Percentiles rank a stretch among this genome's conserved stretches.
These are phyloP conservation scores for Cercospora sp. DNA, from an alignment of 2,329 filamentous ascomycete species.

Conservation along the genomic window DNA sequence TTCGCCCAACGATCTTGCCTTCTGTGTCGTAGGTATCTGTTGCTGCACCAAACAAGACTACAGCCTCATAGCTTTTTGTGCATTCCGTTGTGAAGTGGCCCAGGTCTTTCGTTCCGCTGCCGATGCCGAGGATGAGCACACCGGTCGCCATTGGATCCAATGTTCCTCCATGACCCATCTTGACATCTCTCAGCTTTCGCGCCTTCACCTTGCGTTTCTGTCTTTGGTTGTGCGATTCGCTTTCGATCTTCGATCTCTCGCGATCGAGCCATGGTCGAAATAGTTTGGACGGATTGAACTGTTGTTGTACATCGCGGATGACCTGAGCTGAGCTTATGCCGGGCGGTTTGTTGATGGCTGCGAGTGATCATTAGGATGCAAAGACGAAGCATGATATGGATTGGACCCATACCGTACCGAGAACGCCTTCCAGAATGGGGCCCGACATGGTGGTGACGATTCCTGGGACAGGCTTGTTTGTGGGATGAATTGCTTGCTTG, in stretches of 20 bases:
- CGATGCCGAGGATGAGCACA: conserved; percentile 84
- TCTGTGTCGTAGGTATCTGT: conserved; percentile 90
- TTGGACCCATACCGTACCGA: conserved; percentile 51
- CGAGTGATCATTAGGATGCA: conserved; percentile 15
- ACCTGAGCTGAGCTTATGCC: conserved; percentile 87
- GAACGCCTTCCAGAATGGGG: conserved; percentile 58
- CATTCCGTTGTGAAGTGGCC: conserved; percentile 73
- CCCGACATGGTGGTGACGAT: conserved; percentile 21
- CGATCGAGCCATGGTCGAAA: conserved; percentile 76
- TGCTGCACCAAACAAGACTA: conserved; percentile 84
- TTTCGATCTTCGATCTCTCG: conserved; percentile 58
- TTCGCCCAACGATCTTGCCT: conserved; percentile 77
- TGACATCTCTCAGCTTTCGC: conserved; percentile 67
- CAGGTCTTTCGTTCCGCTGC: conserved; percentile 81
- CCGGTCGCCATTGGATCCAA: conserved; percentile 92
- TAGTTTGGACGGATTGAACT: conserved; percentile 76
- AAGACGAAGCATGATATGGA: conserved; percentile 11
- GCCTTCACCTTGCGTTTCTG: conserved; percentile 52
- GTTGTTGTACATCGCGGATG: conserved; percentile 79
- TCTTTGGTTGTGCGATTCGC: conserved; percentile 61
- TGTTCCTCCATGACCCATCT: conserved; percentile 95
- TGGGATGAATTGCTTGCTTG: conserved; percentile 13
- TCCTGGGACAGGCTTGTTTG: conserved; percentile 3
- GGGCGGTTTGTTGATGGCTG: conserved; percentile 90
- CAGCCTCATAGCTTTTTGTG: conserved; percentile 89